These are phyloP conservation scores for Linnemannia hyalina DNA, from an alignment of 192 early-diverging fungal genomes.

Conservation along the genomic window DNA sequence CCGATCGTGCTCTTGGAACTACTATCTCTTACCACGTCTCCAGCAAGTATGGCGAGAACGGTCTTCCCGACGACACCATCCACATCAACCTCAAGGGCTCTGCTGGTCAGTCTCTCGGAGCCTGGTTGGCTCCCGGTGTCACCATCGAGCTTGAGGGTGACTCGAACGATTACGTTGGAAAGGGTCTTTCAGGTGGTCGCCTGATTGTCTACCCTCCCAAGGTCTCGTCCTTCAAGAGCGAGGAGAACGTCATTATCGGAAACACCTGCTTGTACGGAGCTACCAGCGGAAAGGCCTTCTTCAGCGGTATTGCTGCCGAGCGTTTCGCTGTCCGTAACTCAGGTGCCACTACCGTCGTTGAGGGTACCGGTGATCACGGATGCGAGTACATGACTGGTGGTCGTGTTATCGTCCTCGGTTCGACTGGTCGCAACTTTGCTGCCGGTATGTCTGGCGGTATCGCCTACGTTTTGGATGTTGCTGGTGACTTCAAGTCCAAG, in stretches of 20 bases:
- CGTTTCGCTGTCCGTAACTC: slow-evolving; percentile 98
- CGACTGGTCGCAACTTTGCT: slow-evolving; percentile 96
- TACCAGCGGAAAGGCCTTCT: slow-evolving; percentile 90
- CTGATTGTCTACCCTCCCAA: slow-evolving; percentile 93
- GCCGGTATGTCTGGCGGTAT: slow-evolving; percentile 99
- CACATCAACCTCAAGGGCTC: slow-evolving; percentile 89
- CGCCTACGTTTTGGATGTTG: slow-evolving; percentile 89
- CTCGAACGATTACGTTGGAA: slow-evolving; percentile 99
- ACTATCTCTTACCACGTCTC: slow-evolving; percentile 94
- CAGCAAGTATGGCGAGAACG: slow-evolving; percentile 78
- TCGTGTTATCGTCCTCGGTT: slow-evolving; percentile 89
- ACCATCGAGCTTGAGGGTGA: slow-evolving; percentile 96
- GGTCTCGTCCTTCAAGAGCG: slow-evolving; percentile 79
- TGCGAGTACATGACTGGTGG: slow-evolving; percentile 99
- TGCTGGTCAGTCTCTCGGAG: slow-evolving; percentile 96
- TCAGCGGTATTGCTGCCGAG: slow-evolving; percentile 95
- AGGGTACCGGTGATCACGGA: slow-evolving; percentile 98
- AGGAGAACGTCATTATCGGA: slow-evolving; percentile 94
- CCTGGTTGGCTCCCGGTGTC: slow-evolving; percentile 92
- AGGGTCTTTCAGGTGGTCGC: slow-evolving; percentile 95
- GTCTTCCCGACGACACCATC: slow-evolving; percentile 90
- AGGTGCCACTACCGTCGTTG: slow-evolving; percentile 95
- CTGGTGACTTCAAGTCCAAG: slow-evolving; percentile 72
- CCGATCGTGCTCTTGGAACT: slow-evolving; percentile 94
- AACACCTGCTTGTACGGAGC: slow-evolving; percentile 99